Evolutionary conservation across 164 flowering plant genomes (phyloP).

Genomic region (Chimonanthus salicifolius): DNA sequence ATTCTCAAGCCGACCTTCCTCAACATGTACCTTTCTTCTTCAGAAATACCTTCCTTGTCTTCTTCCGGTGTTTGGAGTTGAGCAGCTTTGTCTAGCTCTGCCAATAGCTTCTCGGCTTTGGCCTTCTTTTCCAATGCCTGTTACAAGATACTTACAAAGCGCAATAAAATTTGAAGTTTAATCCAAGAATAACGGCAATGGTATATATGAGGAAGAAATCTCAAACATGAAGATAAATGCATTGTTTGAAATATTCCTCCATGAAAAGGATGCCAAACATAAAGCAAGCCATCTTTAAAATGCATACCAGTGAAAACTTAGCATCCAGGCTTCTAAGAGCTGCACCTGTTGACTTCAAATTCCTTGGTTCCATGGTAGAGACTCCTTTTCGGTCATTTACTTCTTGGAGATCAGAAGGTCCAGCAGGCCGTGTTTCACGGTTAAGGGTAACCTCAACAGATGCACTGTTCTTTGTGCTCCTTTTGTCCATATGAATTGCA

Average conservation of each 20-base stretch:
- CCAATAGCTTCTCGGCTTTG: conserved; percentile 71
- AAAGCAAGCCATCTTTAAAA: conserved; percentile 1
- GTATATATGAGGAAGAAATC: too few species aligned
- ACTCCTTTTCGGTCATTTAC: conserved; percentile 15
- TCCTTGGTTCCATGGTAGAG: conserved; percentile 17
- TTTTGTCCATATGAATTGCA: conserved; percentile 8
- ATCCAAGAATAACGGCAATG: background rate
- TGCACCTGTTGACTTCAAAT: conserved; percentile 24
- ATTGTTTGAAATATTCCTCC: background rate
- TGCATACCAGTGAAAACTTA: conserved; percentile 60
- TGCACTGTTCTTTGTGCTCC: conserved; percentile 2
- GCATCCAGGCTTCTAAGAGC: conserved; percentile 33
- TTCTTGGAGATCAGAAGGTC: conserved; percentile 16
- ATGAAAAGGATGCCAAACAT: background rate
- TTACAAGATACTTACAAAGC: conserved; percentile 8
- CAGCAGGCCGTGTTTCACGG: conserved; percentile 10
- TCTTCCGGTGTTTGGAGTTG: conserved; percentile 34
- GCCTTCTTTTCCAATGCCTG: conserved; percentile 76
- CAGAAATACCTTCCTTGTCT: conserved; percentile 79
- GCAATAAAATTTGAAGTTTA: background rate
- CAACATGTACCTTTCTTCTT: conserved; percentile 93
- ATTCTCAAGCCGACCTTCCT: conserved; percentile 86
- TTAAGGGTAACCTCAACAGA: conserved; percentile 15
- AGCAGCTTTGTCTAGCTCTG: conserved; percentile 50
- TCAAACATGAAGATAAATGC: too few species aligned